phyloP scores from a whole-genome alignment of 495 filamentous ascomycete species.

The Aspergillus leporis region DNA sequence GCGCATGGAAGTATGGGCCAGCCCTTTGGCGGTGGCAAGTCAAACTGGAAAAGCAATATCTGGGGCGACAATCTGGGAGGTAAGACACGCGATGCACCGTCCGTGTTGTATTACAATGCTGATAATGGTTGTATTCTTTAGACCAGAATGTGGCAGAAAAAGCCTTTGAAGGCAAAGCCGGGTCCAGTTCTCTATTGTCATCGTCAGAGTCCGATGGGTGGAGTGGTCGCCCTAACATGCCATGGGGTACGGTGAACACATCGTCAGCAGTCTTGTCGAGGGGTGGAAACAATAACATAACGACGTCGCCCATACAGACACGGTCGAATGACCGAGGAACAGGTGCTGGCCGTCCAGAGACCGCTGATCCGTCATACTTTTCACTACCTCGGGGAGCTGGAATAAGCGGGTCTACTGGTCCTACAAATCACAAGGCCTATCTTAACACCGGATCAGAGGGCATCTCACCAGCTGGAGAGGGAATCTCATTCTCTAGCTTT shows the following conservation, averaged over 20 bases:
- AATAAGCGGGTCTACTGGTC: slow-evolving; percentile 24
- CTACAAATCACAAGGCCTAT: slow-evolving; percentile 35
- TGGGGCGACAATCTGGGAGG: slow-evolving; percentile 60
- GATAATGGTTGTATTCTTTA: slow-evolving; percentile 9
- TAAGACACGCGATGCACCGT: slow-evolving; percentile 13
- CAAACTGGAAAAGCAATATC: slow-evolving; percentile 59
- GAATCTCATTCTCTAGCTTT: slow-evolving; percentile 33
- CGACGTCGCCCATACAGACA: slow-evolving; percentile 51
- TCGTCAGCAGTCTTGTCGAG: slow-evolving; percentile 43
- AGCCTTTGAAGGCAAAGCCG: slow-evolving; percentile 54
- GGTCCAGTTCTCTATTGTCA: slow-evolving; percentile 64
- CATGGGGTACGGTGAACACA: slow-evolving; percentile 58
- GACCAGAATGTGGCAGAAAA: slow-evolving; percentile 34
- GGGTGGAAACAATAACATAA: slow-evolving; percentile 40
- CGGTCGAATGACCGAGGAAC: slow-evolving; percentile 44
- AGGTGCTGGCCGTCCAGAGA: slow-evolving; percentile 36
- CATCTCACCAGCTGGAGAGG: slow-evolving; percentile 39
- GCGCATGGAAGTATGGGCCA: slow-evolving; percentile 42
- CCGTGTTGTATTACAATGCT: not conserved
- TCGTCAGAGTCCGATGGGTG: slow-evolving; percentile 65
- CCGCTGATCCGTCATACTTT: slow-evolving; percentile 45
- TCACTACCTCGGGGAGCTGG: slow-evolving; percentile 34
- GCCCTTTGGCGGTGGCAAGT: slow-evolving; percentile 45
- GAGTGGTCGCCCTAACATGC: slow-evolving; percentile 45
- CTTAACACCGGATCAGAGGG: slow-evolving; percentile 33